These are phyloP conservation scores for Sequoiadendron giganteum DNA, from an alignment of 75 land plant genomes.

Conservation along the genomic window DNA sequence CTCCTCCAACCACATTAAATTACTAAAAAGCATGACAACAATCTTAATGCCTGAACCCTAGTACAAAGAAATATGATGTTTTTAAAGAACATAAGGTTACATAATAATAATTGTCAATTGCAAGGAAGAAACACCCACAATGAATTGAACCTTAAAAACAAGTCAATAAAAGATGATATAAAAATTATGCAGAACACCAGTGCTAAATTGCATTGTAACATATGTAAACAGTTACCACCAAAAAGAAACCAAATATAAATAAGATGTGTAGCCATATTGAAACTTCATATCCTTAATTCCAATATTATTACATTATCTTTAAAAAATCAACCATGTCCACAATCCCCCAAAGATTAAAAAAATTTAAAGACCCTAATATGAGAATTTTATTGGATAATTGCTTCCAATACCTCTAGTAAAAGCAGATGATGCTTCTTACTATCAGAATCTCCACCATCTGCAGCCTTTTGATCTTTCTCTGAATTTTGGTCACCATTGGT, in stretches of 20 bases:
- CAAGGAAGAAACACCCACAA: too few relatives aligned
- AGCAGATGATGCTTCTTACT: conserved; percentile 49
- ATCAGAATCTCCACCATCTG: conserved; percentile 13
- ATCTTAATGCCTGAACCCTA: neutral
- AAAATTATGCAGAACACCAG: neutral
- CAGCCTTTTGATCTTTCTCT: conserved; percentile 9
- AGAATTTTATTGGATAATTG: neutral
- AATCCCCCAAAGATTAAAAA: neutral
- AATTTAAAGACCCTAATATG: neutral
- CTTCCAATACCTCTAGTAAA: conserved; percentile 46
- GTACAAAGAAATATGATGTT: neutral
- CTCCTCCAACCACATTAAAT: neutral
- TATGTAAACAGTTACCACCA: neutral
- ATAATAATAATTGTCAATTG: neutral
- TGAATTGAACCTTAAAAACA: neutral
- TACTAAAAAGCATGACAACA: neutral
- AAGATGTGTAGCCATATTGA: neutral
- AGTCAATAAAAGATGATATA: neutral
- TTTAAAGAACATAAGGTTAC: neutral
- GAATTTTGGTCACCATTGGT: conserved; percentile 9
- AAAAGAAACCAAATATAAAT: neutral
- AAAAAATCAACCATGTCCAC: neutral
- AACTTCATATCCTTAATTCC: neutral
- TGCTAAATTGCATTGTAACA: neutral
- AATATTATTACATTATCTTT: neutral